These are phyloP conservation scores for Fusarium agapanthi DNA, from an alignment of 2,329 filamentous ascomycete genomes.

Conservation along the genomic window DNA sequence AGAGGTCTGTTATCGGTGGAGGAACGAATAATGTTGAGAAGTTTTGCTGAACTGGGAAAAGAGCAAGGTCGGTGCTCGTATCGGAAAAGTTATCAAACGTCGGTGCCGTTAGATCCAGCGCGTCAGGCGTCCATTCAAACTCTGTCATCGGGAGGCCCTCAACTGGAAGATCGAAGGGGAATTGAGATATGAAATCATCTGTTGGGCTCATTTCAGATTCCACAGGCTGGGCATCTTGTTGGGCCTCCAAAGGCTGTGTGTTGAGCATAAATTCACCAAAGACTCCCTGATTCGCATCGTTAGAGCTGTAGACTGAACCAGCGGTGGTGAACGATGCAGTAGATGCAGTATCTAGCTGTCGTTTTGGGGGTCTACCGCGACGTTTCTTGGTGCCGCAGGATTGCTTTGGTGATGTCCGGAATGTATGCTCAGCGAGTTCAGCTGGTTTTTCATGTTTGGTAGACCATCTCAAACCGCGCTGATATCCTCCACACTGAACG, in stretches of 20 bases:
- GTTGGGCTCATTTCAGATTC: neutral
- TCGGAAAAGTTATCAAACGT: neutral
- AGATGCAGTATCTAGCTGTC: neutral
- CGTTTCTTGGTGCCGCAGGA: constrained; percentile 2
- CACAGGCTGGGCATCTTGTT: neutral
- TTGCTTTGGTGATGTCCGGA: constrained; percentile 1
- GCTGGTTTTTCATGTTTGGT: constrained; percentile 33
- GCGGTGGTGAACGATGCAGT: neutral
- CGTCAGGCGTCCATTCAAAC: constrained; percentile 14
- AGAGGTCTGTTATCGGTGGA: constrained; percentile 15
- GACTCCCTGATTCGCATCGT: neutral
- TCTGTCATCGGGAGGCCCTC: neutral
- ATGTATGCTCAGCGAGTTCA: constrained; percentile 16
- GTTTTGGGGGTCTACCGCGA: constrained; percentile 21
- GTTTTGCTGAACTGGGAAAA: constrained; percentile 7
- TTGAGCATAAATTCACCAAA: constrained; percentile 23
- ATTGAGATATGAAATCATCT: constrained; percentile 1
- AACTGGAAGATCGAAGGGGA: neutral
- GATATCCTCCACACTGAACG: constrained; percentile 36
- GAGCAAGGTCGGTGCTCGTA: neutral
- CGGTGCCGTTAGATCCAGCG: constrained; percentile 1
- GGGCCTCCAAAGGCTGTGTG: neutral
- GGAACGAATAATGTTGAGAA: constrained; percentile 15
- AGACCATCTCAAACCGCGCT: constrained; percentile 32
- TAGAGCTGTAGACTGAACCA: neutral